Base-by-base conservation (phyloP, 2,329 filamentous ascomycete species). In the Lasiodiplodia gonubiensis region DNA sequence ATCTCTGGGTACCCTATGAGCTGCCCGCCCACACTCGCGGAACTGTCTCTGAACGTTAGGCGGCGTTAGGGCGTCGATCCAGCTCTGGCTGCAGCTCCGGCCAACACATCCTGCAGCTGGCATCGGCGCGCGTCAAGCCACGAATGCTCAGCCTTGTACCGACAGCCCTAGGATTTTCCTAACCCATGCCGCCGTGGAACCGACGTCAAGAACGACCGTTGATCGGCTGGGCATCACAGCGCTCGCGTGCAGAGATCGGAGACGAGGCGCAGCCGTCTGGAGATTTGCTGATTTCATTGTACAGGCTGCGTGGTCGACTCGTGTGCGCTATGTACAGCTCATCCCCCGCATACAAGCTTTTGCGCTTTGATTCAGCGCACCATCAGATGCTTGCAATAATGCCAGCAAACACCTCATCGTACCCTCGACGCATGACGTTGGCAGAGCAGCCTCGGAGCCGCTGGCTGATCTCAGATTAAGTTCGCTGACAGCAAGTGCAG, bases 1-100 rank as follows among this genome's bases (percentile, higher is more conserved):
- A 55, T 73, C 71, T 74, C 73, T 73, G 61, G 77, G 76, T 79
- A 78, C 67, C 77, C 77, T 78, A 78, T 79, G 70, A 77, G 71
- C 70, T 70, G 68, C 70, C 39, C 71, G 73, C 70, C 77, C 77
- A 73, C 69, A 63, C 69, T 72, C 70, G 69, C 71, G 77, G 77
- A 70, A 72, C 54, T 67, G 55, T 53, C 49, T 52, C 65, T 67
- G 42, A 21, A 46, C 55, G 65, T 61, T 55, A 55, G 30, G 27
- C 33, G 52, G 27, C 39, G 39, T 42, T 42, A 51, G 60, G 54
- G 65, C 65, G 65, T 67, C 65, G 65, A 67, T 67, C 65, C 65
- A 67, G 65, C 65, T 46, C 42, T 67, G 54, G 54, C 37, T 57
- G 54, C 65, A 67, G 65, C 65, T 67, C 65, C 65, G 64, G 76